Conservation (phyloP, 768 basidiomycete species). For the Lactarius tabidus region DNA sequence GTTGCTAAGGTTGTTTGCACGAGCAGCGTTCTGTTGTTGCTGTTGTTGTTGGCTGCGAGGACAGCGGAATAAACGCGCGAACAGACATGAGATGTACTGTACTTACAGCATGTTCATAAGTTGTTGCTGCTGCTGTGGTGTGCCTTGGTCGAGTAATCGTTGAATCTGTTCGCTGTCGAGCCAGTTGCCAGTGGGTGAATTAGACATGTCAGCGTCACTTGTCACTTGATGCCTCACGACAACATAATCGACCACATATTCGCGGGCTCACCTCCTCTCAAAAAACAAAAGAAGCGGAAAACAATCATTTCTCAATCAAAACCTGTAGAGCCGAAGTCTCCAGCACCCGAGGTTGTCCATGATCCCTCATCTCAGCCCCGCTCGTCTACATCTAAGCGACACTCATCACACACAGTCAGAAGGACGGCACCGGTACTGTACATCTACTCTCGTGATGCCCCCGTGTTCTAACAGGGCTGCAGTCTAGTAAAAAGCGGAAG, state of each 20-base stretch:
- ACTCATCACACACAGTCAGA: slow-evolving; percentile 7
- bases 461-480: too few species aligned
- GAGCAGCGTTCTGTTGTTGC: slow-evolving; percentile 19
- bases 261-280: slow-evolving; percentile 38
- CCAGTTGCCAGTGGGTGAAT: slow-evolving; percentile 19
- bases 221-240: neutral
- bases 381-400: slow-evolving; percentile 34
- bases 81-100: neutral
- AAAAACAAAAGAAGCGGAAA: slow-evolving; percentile 45
- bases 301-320: slow-evolving; percentile 36
- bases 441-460: too few species aligned
- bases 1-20: neutral
- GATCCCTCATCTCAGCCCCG: slow-evolving; percentile 50
- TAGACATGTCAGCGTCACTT: slow-evolving; percentile 4
- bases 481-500: slow-evolving; percentile 27
- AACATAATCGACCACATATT: slow-evolving; percentile 76
- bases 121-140: slow-evolving; percentile 21
- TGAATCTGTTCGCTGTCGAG: slow-evolving; percentile 22
- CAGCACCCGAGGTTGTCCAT: slow-evolving; percentile 55
- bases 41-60: slow-evolving; percentile 15
- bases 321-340: slow-evolving; percentile 28
- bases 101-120: slow-evolving; percentile 27
- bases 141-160: slow-evolving; percentile 23
- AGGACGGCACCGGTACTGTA: too few species aligned
- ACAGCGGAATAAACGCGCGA: neutral